Evolutionary conservation across 2,329 filamentous ascomycete species (phyloP), one percentile per base, ranked within the genome.

Genomic region (Didymella exigua): DNA sequence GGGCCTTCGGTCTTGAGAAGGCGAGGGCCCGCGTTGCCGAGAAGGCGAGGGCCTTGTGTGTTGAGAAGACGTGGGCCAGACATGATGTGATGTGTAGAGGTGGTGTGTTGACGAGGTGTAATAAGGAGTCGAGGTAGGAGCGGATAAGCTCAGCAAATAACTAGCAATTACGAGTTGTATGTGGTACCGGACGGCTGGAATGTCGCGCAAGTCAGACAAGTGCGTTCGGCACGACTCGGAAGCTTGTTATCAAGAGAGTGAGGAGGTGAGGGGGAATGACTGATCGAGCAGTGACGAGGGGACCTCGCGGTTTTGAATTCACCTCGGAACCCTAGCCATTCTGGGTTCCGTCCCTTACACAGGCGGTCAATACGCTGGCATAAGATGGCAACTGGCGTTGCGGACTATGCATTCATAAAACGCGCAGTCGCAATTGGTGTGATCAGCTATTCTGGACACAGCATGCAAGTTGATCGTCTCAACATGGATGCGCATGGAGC

Each of bases 361-460:
- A 51, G 44, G 58, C 58, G 54, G 58, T 61, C 58, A 58, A 52
- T 5, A 52, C 30, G 40, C 54, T 57, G 54, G 54, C 48, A 44
- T 53, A 43, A 53, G 54, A 40, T 45, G 30, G 6, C 30, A 45
- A 21, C 30, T 53, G 43, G 43, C 33, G 40, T 57, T 41, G 49
- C 43, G 18, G 51, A 58, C 54, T 58, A 55, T 38, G 10, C 50
- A 26, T 36, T 47, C 53, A 59, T 53, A 59, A 56, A 49, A 37
- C 48, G 50, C 41, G 47, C 50, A 57, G 21, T 30, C 30, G 34
- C 27, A 46, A 50, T 55, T 50, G 46, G 52, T 45, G 50, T 45
- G 50, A 60, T 58, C 49, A 48, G 58, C 50, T 41, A 38, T 31
- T 34, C 46, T 43, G 47, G 54, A 49, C 56, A 52, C 48, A 42